These are phyloP conservation scores for Suillus weaverae DNA, from an alignment of 768 basidiomycete genomes.

Conservation along the genomic window DNA sequence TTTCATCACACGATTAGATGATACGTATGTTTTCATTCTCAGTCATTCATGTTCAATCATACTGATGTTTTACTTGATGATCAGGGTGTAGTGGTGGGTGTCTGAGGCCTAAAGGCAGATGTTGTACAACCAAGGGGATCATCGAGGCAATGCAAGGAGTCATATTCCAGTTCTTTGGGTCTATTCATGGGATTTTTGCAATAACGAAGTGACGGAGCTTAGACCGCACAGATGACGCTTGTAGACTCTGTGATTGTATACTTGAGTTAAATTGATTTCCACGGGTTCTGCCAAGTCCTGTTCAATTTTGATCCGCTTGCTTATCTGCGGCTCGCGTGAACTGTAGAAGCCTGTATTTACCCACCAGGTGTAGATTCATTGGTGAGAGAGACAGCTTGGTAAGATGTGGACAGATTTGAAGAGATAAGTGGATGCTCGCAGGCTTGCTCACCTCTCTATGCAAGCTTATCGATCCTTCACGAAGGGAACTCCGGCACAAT, in stretches of 20 bases:
- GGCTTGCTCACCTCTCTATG: background rate
- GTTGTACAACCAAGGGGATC: constrained; percentile 11
- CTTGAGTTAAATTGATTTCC: background rate
- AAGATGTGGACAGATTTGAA: background rate
- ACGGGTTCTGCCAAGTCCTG: background rate
- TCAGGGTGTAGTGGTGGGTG: constrained; percentile 34
- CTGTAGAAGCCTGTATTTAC: background rate
- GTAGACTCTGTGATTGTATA: background rate
- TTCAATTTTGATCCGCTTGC: background rate
- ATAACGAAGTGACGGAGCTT: background rate
- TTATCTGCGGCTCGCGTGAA: background rate
- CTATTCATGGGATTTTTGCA: background rate
- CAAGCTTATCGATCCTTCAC: background rate
- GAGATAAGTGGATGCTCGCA: background rate
- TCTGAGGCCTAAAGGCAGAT: constrained; percentile 17
- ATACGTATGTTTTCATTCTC: constrained; percentile 48
- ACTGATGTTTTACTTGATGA: constrained; percentile 7
- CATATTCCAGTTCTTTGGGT: background rate
- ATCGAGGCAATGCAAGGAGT: background rate
- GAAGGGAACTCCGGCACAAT: background rate
- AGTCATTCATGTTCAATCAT: background rate
- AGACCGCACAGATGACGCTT: background rate
- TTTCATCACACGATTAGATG: constrained; percentile 40
- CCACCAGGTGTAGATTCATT: background rate
- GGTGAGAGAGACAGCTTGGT: background rate